These are phyloP conservation scores for Auxenochlorella pyrenoidosa DNA, from an alignment of 139 green algal species.

Conservation along the genomic window DNA sequence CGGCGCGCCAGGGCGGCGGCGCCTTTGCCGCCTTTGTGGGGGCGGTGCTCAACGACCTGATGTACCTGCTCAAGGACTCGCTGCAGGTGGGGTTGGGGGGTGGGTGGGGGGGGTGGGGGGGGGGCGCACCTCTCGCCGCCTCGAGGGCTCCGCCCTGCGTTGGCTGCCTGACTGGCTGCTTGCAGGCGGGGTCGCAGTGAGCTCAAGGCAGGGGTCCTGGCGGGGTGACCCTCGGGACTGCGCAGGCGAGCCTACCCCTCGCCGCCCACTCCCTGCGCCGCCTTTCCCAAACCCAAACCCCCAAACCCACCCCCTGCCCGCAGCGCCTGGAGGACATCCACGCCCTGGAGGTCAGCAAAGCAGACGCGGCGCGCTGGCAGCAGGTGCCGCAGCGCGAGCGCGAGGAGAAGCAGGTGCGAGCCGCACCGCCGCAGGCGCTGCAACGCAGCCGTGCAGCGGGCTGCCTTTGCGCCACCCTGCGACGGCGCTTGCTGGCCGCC, in stretches of 20 bases:
- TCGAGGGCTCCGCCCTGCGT: too few relatives aligned
- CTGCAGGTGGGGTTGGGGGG: background rate
- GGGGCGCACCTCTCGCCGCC: too few relatives aligned
- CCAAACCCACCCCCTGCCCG: background rate
- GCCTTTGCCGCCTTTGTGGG: constrained; percentile 66
- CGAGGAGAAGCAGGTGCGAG: constrained; percentile 62
- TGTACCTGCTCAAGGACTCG: constrained; percentile 83
- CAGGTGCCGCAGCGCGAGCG: constrained; percentile 54
- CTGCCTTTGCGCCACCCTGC: too few relatives aligned
- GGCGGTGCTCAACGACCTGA: constrained; percentile 82
- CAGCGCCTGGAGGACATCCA: constrained; percentile 67
- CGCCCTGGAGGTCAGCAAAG: constrained; percentile 71
- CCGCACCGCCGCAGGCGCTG: too few relatives aligned
- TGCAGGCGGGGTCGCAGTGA: too few relatives aligned
- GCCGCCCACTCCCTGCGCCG: background rate
- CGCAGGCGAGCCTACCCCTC: background rate
- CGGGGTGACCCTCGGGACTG: too few relatives aligned
- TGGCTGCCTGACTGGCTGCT: too few relatives aligned
- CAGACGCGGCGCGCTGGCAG: constrained; percentile 65
- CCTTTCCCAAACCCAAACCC: background rate
- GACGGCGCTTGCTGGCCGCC: too few relatives aligned
- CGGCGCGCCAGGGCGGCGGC: constrained; percentile 43
- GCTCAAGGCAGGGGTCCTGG: too few relatives aligned
- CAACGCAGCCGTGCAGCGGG: too few relatives aligned
- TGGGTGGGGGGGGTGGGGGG: background rate